Base-by-base conservation (phyloP, 192 early-diverging fungal species). In the Phlyctochytrium arcticum region DNA sequence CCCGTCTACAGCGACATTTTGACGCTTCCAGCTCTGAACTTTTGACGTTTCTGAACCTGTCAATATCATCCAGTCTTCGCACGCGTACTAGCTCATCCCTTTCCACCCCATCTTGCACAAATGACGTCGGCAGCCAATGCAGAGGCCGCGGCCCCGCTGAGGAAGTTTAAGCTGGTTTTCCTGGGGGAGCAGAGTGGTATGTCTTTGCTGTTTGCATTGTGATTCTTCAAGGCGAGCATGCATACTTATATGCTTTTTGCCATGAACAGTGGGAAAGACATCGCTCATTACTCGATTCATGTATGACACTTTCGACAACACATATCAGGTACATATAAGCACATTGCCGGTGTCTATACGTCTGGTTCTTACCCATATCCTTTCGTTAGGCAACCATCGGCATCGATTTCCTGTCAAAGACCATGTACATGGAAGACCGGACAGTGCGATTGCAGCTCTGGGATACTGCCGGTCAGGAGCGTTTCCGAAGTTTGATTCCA, bases 281-380 rank as follows among this genome's bases (percentile, higher is more conserved):
- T 98, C 95, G 8, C 85, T 99, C 46, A 98, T 99, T 64, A 99
- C 95, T 17, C 87, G 97, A 29, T 99, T 99, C 78, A 99, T 99
- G 95, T 98, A 99, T 74, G 97, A 99, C 68, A 98, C 93, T n/a
- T 99, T 99, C 73, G 95, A 99, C 84, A 95, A 94, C 65, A 93
- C 93, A 34, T 98, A 99, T 78, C 93, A 83, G 65, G 74, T 73
- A 60, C 9, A 49, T 49, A 24, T 23, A 30, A 12, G 15, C 26
- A 30, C 33, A 37, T 19, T 2, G 21, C 39, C 21, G 39, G 37
- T 12, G 12, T 44, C 12, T 12, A 23, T 1, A 23, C 49, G 49
- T 51, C 3, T 51, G 26, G 2, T 58, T n/a, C 47, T 53, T 2
- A n/a, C 26, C 48, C 15, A 62, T 33, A 17, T 33, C 36, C 30